phyloP scores from a whole-genome alignment of 306 rosid species.

The Dryas alaskensis region DNA sequence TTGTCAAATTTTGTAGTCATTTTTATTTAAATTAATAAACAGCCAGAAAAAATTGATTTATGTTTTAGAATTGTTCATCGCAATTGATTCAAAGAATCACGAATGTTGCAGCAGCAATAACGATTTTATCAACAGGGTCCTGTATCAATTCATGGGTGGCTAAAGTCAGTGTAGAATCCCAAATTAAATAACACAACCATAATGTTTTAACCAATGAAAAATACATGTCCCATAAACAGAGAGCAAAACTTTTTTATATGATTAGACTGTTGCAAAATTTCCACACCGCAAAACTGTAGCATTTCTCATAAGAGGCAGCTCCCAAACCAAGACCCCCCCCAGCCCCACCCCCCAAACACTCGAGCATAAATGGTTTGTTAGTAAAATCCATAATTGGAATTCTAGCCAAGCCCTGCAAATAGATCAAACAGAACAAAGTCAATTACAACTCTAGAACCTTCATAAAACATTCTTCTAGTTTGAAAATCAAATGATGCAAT shows the following conservation, averaged over 20 bases:
- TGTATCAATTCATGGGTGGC: no score
- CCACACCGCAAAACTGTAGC: not conserved
- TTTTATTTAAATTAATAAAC: not conserved
- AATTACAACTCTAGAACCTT: not conserved
- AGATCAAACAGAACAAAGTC: constrained; percentile 2
- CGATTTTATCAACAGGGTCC: no score
- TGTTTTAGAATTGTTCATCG: not conserved
- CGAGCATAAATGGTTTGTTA: constrained; percentile 5
- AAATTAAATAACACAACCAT: not conserved
- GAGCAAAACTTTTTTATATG: not conserved
- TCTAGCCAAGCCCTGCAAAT: constrained; percentile 12
- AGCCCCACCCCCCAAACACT: not conserved
- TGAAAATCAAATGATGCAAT: not conserved
- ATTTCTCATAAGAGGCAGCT: not conserved
- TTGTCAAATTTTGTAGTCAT: not conserved
- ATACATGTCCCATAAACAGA: not conserved
- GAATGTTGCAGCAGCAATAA: not conserved
- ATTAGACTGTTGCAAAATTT: not conserved
- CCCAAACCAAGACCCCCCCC: not conserved
- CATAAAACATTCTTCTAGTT: not conserved
- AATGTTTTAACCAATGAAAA: not conserved
- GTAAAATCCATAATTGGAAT: not conserved
- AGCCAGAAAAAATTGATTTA: not conserved
- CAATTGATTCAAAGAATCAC: not conserved
- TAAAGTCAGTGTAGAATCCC: not conserved